A percentile compares a stretch with the other conserved stretches of the same genome.
phyloP scores from a whole-genome alignment of 805 yeast species.

The Pichia insulana region DNA sequence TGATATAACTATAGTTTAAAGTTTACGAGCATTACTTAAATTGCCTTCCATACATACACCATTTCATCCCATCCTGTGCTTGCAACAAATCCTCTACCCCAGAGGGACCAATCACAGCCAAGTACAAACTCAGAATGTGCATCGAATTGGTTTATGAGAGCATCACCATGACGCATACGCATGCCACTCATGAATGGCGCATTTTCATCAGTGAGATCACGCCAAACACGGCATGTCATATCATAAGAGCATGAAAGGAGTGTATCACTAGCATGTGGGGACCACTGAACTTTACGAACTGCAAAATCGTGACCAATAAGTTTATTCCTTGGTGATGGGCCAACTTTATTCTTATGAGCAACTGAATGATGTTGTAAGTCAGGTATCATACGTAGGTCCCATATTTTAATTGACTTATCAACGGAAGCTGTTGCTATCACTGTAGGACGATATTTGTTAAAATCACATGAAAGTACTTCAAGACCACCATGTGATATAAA shows the following conservation, averaged over 20 bases:
- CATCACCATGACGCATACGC: constrained; percentile 38
- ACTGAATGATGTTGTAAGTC: constrained; percentile 26
- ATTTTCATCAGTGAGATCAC: constrained; percentile 54
- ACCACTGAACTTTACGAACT: constrained; percentile 74
- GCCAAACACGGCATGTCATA: constrained; percentile 87
- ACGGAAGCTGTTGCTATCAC: constrained; percentile 88
- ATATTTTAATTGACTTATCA: constrained; percentile 70
- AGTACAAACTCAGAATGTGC: constrained; percentile 82
- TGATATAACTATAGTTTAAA: constrained; percentile 7
- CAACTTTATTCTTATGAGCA: constrained; percentile 36
- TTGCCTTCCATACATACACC: constrained; percentile 81
- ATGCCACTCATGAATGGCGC: constrained; percentile 41
- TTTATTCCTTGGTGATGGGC: constrained; percentile 67
- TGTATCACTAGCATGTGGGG: constrained; percentile 72
- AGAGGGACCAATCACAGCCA: constrained; percentile 90
- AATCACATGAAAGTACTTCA: constrained; percentile 75
- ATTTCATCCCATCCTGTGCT: constrained; percentile 96
- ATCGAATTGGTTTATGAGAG: constrained; percentile 50
- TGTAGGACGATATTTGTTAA: constrained; percentile 79
- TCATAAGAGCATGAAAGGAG: constrained; percentile 79
- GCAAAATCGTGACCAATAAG: constrained; percentile 85
- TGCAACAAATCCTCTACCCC: constrained; percentile 96
- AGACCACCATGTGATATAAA: constrained; percentile 71
- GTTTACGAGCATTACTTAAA: constrained; percentile 14
- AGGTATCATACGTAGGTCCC: constrained; percentile 77